Evolutionary conservation across 148 eudicot species (phyloP).

Genomic region (Rhododendron mucronatum): DNA sequence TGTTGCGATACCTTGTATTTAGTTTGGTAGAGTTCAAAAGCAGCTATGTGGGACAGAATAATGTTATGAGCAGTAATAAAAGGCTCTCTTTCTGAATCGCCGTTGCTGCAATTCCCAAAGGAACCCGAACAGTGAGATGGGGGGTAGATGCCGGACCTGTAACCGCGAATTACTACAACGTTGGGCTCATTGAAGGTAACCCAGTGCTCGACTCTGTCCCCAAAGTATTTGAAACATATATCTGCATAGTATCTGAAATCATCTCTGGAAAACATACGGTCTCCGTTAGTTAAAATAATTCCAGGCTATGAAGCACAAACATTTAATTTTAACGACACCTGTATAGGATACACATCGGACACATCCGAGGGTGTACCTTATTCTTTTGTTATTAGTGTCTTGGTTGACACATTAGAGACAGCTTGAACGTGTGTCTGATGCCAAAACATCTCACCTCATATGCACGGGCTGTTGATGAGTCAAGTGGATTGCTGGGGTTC

Average conservation of each 20-base stretch:
- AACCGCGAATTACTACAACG: conserved; percentile 37
- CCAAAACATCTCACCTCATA: background rate
- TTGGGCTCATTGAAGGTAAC: conserved; percentile 72
- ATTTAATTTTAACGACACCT: background rate
- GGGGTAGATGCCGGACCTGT: conserved; percentile 52
- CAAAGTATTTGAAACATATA: conserved; percentile 55
- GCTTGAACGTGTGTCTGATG: background rate
- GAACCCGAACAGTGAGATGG: conserved; percentile 58
- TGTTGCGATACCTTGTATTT: conserved; percentile 50
- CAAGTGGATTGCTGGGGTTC: background rate
- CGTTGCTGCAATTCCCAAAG: conserved; percentile 53
- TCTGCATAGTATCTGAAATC: conserved; percentile 57
- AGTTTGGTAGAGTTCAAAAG: conserved; percentile 45
- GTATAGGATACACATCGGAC: background rate
- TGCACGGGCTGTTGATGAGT: background rate
- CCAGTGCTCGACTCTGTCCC: conserved; percentile 65
- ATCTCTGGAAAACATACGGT: conserved; percentile 31
- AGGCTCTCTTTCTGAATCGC: conserved; percentile 69
- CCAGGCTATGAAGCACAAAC: background rate
- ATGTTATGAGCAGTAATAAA: conserved; percentile 68
- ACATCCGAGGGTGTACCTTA: background rate
- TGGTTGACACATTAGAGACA: background rate
- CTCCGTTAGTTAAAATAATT: background rate
- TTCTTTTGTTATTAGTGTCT: background rate
- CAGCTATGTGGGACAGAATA: conserved; percentile 58